These are phyloP conservation scores for Dentipellis sp. DNA, from an alignment of 768 basidiomycete genomes.

Conservation along the genomic window DNA sequence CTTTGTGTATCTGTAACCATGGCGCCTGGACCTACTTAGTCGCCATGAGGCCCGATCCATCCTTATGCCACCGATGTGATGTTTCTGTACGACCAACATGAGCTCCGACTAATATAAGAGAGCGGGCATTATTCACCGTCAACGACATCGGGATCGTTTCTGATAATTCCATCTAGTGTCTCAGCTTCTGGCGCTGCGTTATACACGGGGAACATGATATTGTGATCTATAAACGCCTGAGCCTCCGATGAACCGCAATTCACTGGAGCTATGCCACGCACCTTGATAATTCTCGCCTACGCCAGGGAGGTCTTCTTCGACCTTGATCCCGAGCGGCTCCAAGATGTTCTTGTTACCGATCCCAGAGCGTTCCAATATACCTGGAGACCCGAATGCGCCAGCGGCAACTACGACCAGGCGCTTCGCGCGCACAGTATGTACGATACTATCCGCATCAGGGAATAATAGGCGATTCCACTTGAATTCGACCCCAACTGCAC, in stretches of 20 bases:
- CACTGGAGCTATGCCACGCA: slow-evolving; percentile 2
- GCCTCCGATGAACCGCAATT: not conserved
- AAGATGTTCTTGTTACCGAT: slow-evolving; percentile 27
- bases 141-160: slow-evolving; percentile 9
- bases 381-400: slow-evolving; percentile 34
- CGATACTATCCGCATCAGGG: slow-evolving; percentile 7
- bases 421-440: slow-evolving; percentile 19
- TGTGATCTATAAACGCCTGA: slow-evolving; percentile 10
- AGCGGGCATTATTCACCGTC: slow-evolving; percentile 7
- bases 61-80: slow-evolving; percentile 23
- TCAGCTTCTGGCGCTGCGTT: slow-evolving; percentile 9
- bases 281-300: slow-evolving; percentile 36
- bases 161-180: slow-evolving; percentile 15
- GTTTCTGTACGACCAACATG: slow-evolving; percentile 18
- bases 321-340: slow-evolving; percentile 18
- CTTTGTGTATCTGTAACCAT: not conserved
- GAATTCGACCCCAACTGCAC: slow-evolving; percentile 31
- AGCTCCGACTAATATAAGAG: not conserved
- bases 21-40: slow-evolving; percentile 34
- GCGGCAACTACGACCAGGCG: slow-evolving; percentile 30
- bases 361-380: slow-evolving; percentile 46
- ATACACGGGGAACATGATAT: slow-evolving; percentile 15
- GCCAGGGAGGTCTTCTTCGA: slow-evolving; percentile 28
- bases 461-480: slow-evolving; percentile 18
- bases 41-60: slow-evolving; percentile 40